Base-by-base conservation (phyloP, 768 basidiomycete species). In the Russula ochroleuca region DNA sequence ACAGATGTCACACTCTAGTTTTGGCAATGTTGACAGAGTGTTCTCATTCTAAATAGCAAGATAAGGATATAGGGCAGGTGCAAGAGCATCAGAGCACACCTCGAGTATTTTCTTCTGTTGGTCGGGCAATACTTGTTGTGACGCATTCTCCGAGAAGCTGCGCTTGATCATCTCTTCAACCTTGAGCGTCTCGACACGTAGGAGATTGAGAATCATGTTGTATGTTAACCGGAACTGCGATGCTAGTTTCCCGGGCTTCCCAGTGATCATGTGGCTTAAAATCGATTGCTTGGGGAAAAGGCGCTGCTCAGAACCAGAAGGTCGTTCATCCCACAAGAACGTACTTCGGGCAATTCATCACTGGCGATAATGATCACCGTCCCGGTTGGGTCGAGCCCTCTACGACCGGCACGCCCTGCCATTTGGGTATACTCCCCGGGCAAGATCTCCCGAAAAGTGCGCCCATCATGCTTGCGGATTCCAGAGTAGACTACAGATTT, bases 111-210 rank as follows among this genome's bases (percentile, higher is more conserved):
- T 84, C 73, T 88, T 86, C 74, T 98, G 94, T 65, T 98, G 92
- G 59, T 96, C 94, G 5, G 97, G 97, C 35, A 98, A 77, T 49
- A 98, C 78, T 43, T 88, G 81, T 71, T 99, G 97, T 0, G 97
- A 90, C 1, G 94, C 87, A 72, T 98, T 98, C 77, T 99, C 97
- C 19, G 97, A 98, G 75, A 99, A 99, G 73, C 92, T 94, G 43
- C 97, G 83, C 74, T 98, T 98, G 72, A 99, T 98, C 97, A 99
- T 99, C 75, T 99, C 97, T 72, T 99, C 97, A 19, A 98, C 96
- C 63, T 87, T 81, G 52, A 99, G 79, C 0, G 97, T 95, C 72
- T 99, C 97, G 11, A 99, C 97, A 21, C 97, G 86, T 11, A 99
- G 81, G 43, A 99, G 77, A 72, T 99, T 99, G 64, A 99, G 76